Base-by-base conservation (phyloP, 2,329 filamentous ascomycete species). In the Colletotrichum melonis region DNA sequence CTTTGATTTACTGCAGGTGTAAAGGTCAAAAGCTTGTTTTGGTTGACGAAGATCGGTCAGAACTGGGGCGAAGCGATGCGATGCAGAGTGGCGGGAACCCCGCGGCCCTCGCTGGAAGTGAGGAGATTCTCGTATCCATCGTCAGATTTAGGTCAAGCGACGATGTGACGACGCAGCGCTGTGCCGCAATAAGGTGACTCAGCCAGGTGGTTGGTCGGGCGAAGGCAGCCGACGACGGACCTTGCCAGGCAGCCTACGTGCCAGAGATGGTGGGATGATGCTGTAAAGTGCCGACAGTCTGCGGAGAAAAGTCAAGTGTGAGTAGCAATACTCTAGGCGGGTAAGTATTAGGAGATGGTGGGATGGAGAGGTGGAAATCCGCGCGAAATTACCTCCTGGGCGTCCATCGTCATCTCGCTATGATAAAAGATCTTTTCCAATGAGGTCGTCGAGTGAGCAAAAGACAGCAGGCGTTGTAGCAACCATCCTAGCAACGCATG, bases 71-170 rank as follows among this genome's bases (percentile, higher is more conserved):
- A 67, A 26, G 26, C 62, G 32, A 71, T 24, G 46, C 11, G 24
- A 66, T 60, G 68, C 26, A 46, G 32, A n/a, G 42, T 49, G 42
- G 42, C 32, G 63, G 42, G n/a, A 60, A 67, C 67, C 67, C 67
- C 67, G 62, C 67, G 30, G 55, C n/a, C 38, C 42, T 42, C 60
- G 28, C 38, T 54, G 22, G 63, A 55, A 19, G n/a, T 22, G 55
- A 42, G 35, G 54, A 8, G 62, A 12, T 26, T 4, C 56, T 71
- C 68, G 63, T 67, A 71, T 67, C 32, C 63, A 71, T 71, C n/a
- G 56, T 71, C 46, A 56, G 46, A 56, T 32, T 56, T 32, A 46
- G 56, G 49, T 66, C 54, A 54, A 59, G 42, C 52, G 67, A 66
- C 67, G 67, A 70, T 65, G 62, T 28, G 28, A 63, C 55, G 22